Base-by-base conservation (phyloP, 2,329 filamentous ascomycete genomes). In the Teratosphaeriaceae sp. region DNA sequence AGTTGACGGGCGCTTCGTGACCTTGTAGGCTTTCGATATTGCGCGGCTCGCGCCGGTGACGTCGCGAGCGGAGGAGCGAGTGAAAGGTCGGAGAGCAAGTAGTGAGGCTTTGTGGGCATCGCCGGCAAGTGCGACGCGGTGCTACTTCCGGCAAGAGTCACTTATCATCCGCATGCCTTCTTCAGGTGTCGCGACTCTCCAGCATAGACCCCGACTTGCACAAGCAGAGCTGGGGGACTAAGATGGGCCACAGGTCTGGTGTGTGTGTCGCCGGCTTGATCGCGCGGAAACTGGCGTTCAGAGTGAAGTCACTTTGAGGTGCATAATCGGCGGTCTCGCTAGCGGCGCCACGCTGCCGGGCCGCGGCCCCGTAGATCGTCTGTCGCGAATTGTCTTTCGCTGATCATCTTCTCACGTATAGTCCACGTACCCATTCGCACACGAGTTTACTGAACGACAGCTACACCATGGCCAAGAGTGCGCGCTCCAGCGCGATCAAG, bases 391-490 rank as follows among this genome's bases (percentile, higher is more conserved):
- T n/a, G n/a, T n/a, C 3, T 26, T 40, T 34, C 2, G 11, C 9
- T 15, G 7, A 23, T 9, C 29, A 20, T 15, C 15, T 37, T 29
- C 22, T 43, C 31, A 37, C 18, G 34, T 15, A 15, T 33, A n/a
- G 7, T n/a, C 12, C 7, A 33, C 12, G n/a, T n/a, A n/a, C n/a
- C n/a, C n/a, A n/a, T n/a, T n/a, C n/a, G n/a, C n/a, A n/a, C n/a
- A n/a, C n/a, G n/a, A n/a, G n/a, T n/a, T n/a, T n/a, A n/a, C n/a
- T n/a, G n/a, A n/a, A 35, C 19, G 33, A 40, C 45, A 27, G 42
- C 49, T 30, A 19, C 40, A 75, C 43, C 56, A 97, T 96, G 90
- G 90, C 89, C 19, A 96, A 94, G 65, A 85, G 86, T 62, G 73
- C 85, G 48, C 78, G 90, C 64, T 79, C 89, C 52, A 94, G 84